Conservation (phyloP, 108 stramenopile genomes). For the Ochromonas danica region DNA sequence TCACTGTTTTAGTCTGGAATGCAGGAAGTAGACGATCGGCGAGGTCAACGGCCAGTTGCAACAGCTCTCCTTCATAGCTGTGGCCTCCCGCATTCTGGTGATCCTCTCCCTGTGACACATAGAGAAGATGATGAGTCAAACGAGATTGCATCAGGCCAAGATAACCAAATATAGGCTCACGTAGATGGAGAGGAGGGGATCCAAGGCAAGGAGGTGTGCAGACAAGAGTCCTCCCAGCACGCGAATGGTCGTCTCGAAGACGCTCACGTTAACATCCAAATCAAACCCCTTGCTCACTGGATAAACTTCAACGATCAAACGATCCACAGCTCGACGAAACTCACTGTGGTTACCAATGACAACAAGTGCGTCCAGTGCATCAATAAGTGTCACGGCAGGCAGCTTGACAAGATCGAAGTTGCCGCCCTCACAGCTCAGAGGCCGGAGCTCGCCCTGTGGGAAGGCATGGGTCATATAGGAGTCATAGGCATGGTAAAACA, state of each 20-base stretch:
- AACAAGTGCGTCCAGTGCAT: slow-evolving; percentile 80
- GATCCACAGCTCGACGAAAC: slow-evolving; percentile 70
- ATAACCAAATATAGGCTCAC: neutral
- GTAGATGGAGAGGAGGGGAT: slow-evolving; percentile 21
- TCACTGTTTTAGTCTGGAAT: slow-evolving; percentile 80
- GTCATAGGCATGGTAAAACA: slow-evolving; percentile 82
- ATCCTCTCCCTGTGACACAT: neutral
- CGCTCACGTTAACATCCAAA: slow-evolving; percentile 73
- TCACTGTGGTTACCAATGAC: slow-evolving; percentile 80
- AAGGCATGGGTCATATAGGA: slow-evolving; percentile 82
- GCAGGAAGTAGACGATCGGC: slow-evolving; percentile 74
- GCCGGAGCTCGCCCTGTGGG: slow-evolving; percentile 73
- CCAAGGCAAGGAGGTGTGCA: slow-evolving; percentile 68
- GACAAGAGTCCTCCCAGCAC: slow-evolving; percentile 84
- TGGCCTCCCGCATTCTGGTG: neutral
- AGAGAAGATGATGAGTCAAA: neutral
- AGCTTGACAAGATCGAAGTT: slow-evolving; percentile 71
- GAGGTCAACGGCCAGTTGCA: slow-evolving; percentile 71
- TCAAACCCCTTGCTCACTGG: slow-evolving; percentile 59
- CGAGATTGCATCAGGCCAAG: neutral
- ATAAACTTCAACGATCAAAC: slow-evolving; percentile 9
- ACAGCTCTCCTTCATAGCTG: slow-evolving; percentile 71
- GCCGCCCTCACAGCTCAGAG: slow-evolving; percentile 71
- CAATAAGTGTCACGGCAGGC: slow-evolving; percentile 79
- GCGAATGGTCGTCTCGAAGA: slow-evolving; percentile 91